phyloP scores from a whole-genome alignment of 164 flowering plant species.

The Piper longum region DNA sequence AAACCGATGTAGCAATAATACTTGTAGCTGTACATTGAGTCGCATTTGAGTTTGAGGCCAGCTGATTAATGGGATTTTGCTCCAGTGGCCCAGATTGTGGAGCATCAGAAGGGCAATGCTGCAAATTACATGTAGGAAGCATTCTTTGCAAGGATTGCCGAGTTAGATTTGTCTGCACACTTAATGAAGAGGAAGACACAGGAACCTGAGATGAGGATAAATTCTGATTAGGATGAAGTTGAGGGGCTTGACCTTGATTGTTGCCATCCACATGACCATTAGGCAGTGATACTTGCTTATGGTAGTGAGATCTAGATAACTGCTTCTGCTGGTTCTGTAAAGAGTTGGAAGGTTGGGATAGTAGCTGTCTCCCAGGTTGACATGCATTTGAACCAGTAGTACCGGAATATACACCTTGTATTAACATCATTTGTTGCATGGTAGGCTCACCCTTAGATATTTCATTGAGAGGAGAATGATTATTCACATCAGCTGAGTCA shows the following conservation, averaged over 20 bases:
- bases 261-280: slow-evolving; percentile 34
- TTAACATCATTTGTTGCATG: slow-evolving; percentile 32
- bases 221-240: slow-evolving; percentile 22
- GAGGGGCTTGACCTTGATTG: slow-evolving; percentile 35
- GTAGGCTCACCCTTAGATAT: slow-evolving; percentile 44
- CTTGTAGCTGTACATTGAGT: slow-evolving; percentile 28
- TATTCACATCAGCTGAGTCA: slow-evolving; percentile 49
- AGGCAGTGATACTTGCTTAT: slow-evolving; percentile 35
- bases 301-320: slow-evolving; percentile 22
- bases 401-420: slow-evolving; percentile 40
- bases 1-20: slow-evolving; percentile 17
- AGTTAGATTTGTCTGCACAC: slow-evolving; percentile 25
- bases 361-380: slow-evolving; percentile 34
- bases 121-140: slow-evolving; percentile 28
- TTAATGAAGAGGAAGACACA: slow-evolving; percentile 15
- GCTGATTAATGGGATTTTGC: slow-evolving; percentile 24
- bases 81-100: slow-evolving; percentile 25
- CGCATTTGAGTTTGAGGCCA: slow-evolving; percentile 10
- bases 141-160: slow-evolving; percentile 30
- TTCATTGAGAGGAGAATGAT: slow-evolving; percentile 42
- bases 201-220: slow-evolving; percentile 24
- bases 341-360: slow-evolving; percentile 31
- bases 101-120: slow-evolving; percentile 23
- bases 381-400: slow-evolving; percentile 21
- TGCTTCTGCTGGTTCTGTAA: slow-evolving; percentile 39